Percentiles rank a stretch among this genome's conserved stretches.
Evolutionary conservation across 805 yeast species (phyloP).

Genomic region (Lipomyces sp.): DNA sequence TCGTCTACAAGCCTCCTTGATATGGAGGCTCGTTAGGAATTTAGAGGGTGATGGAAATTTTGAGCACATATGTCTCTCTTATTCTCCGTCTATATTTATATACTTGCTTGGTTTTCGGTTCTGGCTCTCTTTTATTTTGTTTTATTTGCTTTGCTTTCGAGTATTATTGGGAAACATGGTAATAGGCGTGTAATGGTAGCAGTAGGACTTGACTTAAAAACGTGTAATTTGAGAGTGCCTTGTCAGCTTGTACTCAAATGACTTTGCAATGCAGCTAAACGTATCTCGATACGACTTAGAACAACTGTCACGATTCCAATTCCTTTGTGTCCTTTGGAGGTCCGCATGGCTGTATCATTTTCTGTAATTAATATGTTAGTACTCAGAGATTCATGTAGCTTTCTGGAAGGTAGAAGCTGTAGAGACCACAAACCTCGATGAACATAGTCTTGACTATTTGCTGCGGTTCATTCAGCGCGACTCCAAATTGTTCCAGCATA

Average conservation of each 20-base stretch:
- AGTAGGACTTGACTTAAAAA: too few species aligned
- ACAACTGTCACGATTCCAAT: background rate
- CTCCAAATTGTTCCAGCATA: conserved; percentile 51
- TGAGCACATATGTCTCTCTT: too few species aligned
- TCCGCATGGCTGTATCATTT: conserved; percentile 35
- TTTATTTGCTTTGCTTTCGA: background rate
- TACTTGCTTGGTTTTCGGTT: too few species aligned
- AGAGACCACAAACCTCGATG: conserved; percentile 32
- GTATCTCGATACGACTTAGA: background rate
- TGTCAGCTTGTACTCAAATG: too few species aligned
- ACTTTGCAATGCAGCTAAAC: too few species aligned
- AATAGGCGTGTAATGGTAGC: too few species aligned
- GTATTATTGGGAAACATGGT: background rate
- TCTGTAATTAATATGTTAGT: conserved; percentile 19
- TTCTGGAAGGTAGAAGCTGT: background rate
- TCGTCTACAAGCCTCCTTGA: too few species aligned
- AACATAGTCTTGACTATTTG: conserved; percentile 29
- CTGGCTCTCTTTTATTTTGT: background rate
- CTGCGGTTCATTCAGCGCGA: conserved; percentile 49
- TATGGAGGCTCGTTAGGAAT: background rate
- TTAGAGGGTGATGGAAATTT: conserved; percentile 5
- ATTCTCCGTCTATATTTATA: too few species aligned
- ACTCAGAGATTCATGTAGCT: background rate
- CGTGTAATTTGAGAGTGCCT: too few species aligned
- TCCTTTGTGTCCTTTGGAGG: conserved; percentile 20